phyloP scores from a whole-genome alignment of 495 filamentous ascomycete genomes.

The Margaritispora aquatica region DNA sequence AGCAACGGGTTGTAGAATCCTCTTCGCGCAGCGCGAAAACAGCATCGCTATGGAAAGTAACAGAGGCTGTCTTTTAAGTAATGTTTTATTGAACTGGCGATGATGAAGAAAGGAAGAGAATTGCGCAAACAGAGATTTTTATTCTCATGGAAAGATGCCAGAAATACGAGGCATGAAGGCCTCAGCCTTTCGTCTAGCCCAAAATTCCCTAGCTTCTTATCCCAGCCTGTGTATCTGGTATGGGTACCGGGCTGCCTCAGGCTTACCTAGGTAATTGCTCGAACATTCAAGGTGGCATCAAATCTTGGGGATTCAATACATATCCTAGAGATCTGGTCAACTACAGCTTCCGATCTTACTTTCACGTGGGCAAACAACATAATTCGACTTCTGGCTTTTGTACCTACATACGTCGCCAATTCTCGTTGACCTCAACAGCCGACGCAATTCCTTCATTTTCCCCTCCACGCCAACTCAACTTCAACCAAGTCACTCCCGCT shows the following conservation, averaged over 20 bases:
- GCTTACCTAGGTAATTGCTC: neutral
- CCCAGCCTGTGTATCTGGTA: neutral
- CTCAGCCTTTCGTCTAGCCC: neutral
- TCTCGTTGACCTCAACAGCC: neutral
- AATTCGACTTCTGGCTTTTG: neutral
- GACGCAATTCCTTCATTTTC: neutral
- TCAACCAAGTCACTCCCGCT: neutral
- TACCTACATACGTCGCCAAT: neutral
- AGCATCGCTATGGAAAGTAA: conserved; percentile 41
- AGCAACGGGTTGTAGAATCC: conserved; percentile 57
- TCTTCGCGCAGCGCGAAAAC: conserved; percentile 74
- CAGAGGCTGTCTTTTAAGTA: conserved; percentile 54
- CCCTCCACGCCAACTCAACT: neutral
- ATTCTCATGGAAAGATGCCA: too few species aligned
- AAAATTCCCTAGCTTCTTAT: neutral
- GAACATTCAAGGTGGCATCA: neutral
- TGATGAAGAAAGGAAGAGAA: conserved; percentile 35
- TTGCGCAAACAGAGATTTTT: conserved; percentile 12
- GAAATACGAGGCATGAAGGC: neutral
- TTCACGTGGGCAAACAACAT: neutral
- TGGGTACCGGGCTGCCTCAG: neutral
- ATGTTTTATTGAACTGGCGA: conserved; percentile 47
- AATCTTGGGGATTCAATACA: neutral
- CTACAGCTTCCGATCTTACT: neutral
- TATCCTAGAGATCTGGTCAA: neutral